These are phyloP conservation scores for Sclerotinia borealis DNA, from an alignment of 2,329 filamentous ascomycete genomes.

Conservation along the genomic window DNA sequence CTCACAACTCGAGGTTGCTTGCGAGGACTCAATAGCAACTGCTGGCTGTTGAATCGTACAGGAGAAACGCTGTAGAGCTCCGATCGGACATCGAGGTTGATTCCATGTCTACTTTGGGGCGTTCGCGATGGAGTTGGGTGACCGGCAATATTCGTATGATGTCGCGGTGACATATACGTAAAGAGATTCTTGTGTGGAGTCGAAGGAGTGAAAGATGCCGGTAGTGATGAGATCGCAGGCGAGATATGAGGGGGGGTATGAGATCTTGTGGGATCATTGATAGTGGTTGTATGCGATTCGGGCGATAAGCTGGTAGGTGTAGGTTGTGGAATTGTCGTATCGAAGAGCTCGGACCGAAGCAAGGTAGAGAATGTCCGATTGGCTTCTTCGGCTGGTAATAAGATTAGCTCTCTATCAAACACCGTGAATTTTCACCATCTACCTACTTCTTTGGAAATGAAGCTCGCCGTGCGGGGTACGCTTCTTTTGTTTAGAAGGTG, in stretches of 20 bases:
- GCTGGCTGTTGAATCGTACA: constrained; percentile 86
- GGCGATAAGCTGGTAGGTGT: constrained; percentile 58
- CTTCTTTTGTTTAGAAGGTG: constrained; percentile 78
- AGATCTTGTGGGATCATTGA: constrained; percentile 63
- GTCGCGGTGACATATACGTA: constrained; percentile 71
- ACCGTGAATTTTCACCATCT: not conserved
- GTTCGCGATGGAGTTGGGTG: constrained; percentile 86
- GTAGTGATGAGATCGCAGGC: constrained; percentile 51
- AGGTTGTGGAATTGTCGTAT: constrained; percentile 78
- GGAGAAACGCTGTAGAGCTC: constrained; percentile 95
- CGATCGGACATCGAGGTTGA: constrained; percentile 81
- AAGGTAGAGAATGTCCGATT: constrained; percentile 88
- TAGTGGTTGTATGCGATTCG: constrained; percentile 51
- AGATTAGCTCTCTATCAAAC: not conserved
- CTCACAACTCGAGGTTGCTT: constrained; percentile 85
- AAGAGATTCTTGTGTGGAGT: constrained; percentile 98
- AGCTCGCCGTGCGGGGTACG: constrained; percentile 83
- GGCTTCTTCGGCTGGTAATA: constrained; percentile 72
- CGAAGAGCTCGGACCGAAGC: constrained; percentile 86
- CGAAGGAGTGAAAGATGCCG: constrained; percentile 76
- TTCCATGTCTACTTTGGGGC: constrained; percentile 78
- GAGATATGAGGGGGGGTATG: constrained; percentile 72
- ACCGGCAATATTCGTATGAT: constrained; percentile 64
- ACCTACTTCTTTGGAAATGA: constrained; percentile 85
- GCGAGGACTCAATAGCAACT: constrained; percentile 84